Evolutionary conservation across 78 protist genomes (phyloP).

Genomic region (Planoprotostelium fungivorum): DNA sequence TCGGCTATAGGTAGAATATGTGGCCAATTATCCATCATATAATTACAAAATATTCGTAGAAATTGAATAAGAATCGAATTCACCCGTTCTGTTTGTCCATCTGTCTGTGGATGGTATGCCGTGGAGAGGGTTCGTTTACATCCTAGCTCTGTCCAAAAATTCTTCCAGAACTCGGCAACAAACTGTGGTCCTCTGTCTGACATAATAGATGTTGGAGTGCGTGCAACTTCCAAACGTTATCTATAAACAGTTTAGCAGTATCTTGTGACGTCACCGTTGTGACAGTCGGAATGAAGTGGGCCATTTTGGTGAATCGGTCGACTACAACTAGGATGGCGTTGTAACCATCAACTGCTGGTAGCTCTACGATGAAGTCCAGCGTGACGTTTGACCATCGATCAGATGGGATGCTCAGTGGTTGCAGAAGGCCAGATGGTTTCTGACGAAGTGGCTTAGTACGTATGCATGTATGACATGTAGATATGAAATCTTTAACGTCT

Average conservation of each 20-base stretch:
- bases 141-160: background rate
- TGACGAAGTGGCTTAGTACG: background rate
- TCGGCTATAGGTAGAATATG: slow-evolving; percentile 4
- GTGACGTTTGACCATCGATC: background rate
- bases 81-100: slow-evolving; percentile 11
- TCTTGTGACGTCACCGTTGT: background rate
- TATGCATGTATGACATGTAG: background rate
- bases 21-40: slow-evolving; percentile 11
- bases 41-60: background rate
- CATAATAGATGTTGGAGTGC: background rate
- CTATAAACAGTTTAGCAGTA: background rate
- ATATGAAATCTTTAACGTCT: background rate
- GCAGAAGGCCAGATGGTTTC: slow-evolving; percentile 2
- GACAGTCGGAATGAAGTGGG: slow-evolving; percentile 1
- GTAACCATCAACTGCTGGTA: slow-evolving; percentile 13
- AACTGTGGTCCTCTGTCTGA: slow-evolving; percentile 8
- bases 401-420: background rate
- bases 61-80: slow-evolving; percentile 5
- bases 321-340: background rate
- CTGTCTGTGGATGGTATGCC: slow-evolving; percentile 18
- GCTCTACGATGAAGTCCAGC: slow-evolving; percentile 15
- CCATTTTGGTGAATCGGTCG: slow-evolving; percentile 3
- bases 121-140: background rate
- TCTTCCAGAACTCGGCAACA: background rate
- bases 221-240: background rate